Evolutionary conservation across 768 basidiomycete genomes (phyloP), one percentile per base, ranked within the genome.

Genomic region (Suillus fuscotomentosus): DNA sequence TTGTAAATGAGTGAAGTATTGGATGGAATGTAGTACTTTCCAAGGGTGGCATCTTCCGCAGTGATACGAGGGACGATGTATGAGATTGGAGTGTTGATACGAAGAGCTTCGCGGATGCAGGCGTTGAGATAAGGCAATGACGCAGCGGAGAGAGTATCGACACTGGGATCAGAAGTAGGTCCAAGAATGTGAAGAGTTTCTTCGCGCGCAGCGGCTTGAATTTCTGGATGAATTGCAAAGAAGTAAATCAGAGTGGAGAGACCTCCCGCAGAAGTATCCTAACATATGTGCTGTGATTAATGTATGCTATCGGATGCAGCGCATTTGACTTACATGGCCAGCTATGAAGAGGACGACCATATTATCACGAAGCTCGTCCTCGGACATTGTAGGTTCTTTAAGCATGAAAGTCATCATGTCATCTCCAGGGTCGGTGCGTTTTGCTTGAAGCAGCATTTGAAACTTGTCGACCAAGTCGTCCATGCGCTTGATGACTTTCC

Each of bases 191-290:
- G 59, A n/a, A 76, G 67, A 34, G 79, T 73, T 70, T 83, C 82
- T 38, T 71, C 72, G 22, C 80, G 77, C 15, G 77, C 77, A 38
- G 68, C 67, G 9, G 65, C 60, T 64, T 82, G 81, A 43, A 76
- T 70, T 31, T 77, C 72, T 1, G 79, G 78, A 62, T 81, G 66
- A 20, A 71, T 71, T 1, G 77, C 77, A 43, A 82, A 70, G 70
- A 74, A 73, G 66, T 79, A 80, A 14, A 79, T 67, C 3, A 72
- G 60, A 6, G 74, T 75, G 5, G 79, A 76, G n/a, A 81, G 67
- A 14, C 75, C 77, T 24, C 80, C 79, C 5, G 79, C 75, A 3
- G 78, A 77, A 2, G 79, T 81, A 62, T 79, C 78, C 77, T 79
- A 62, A 10, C 1, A 56, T 56, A 60, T n/a, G 36, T 20, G 8